A percentile compares a stretch with the other conserved stretches of the same genome.
phyloP scores from a whole-genome alignment of 768 basidiomycete genomes.

The Boletus edulis region DNA sequence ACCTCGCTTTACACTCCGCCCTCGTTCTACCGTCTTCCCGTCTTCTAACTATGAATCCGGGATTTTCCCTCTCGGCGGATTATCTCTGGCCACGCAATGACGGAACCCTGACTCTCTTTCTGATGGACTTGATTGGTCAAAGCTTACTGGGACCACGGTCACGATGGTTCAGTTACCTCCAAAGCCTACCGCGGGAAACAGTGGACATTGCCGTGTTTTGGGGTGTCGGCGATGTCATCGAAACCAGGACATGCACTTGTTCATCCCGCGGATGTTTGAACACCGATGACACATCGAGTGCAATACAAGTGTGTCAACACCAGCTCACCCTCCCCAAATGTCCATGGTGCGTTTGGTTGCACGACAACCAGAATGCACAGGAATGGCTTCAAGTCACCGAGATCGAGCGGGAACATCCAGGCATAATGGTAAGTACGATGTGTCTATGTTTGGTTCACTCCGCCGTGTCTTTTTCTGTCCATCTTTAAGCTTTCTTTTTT shows the following conservation, averaged over 20 bases:
- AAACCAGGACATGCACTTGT: slow-evolving; percentile 15
- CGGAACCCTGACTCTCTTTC: slow-evolving; percentile 1
- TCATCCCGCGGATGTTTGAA: slow-evolving; percentile 11
- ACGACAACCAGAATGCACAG: slow-evolving; percentile 31
- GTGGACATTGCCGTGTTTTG: slow-evolving; percentile 67
- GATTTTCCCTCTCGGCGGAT: slow-evolving; percentile 20
- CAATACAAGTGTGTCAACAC: not conserved
- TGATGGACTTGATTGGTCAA: slow-evolving; percentile 13
- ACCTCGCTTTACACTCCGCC: slow-evolving; percentile 17
- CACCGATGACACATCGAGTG: slow-evolving; percentile 6
- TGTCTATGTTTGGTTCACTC: slow-evolving; percentile 5
- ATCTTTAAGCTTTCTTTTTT: not conserved
- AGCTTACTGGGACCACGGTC: slow-evolving; percentile 52
- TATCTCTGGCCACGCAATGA: slow-evolving; percentile 8
- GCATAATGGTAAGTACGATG: slow-evolving; percentile 26
- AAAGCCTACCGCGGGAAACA: slow-evolving; percentile 51
- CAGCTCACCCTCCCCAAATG: slow-evolving; percentile 5
- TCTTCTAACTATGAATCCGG: slow-evolving; percentile 23
- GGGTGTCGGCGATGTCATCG: slow-evolving; percentile 33
- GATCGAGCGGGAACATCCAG: slow-evolving; percentile 24
- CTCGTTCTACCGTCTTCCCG: slow-evolving; percentile 6
- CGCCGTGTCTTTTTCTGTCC: not conserved
- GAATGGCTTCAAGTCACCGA: slow-evolving; percentile 36
- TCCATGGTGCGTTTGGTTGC: slow-evolving; percentile 17
- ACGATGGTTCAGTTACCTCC: slow-evolving; percentile 63